Evolutionary conservation across 1,139 yeast species (phyloP).

Genomic region (Hemisphaericaspora xylanilytica): DNA sequence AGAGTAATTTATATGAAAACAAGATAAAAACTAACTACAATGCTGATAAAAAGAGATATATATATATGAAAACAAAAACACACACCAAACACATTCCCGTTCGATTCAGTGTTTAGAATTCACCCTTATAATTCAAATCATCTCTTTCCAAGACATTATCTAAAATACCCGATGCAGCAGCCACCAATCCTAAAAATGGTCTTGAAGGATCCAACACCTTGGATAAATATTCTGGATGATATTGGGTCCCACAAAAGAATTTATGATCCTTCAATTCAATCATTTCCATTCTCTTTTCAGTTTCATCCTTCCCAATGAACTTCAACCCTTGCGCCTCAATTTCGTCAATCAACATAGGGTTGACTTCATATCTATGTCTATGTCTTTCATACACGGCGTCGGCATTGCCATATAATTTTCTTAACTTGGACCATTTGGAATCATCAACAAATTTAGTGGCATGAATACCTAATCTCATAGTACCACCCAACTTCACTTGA

Average conservation of each 20-base stretch:
- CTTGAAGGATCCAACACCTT: slow-evolving; percentile 95
- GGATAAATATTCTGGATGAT: slow-evolving; percentile 96
- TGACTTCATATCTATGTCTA: slow-evolving; percentile 97
- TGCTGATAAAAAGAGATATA: too few relatives aligned
- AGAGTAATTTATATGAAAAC: too few relatives aligned
- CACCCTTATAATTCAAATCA: slow-evolving; percentile 47
- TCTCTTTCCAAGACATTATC: slow-evolving; percentile 54
- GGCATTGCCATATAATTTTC: slow-evolving; percentile 76
- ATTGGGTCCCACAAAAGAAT: slow-evolving; percentile 92
- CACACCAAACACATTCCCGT: neutral
- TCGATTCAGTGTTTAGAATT: slow-evolving; percentile 25
- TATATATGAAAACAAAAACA: too few relatives aligned
- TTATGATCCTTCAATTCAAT: slow-evolving; percentile 80
- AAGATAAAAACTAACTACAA: too few relatives aligned
- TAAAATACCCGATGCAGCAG: slow-evolving; percentile 82
- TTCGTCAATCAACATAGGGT: slow-evolving; percentile 70
- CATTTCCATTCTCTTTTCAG: slow-evolving; percentile 89
- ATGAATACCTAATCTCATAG: slow-evolving; percentile 97
- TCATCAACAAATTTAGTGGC: slow-evolving; percentile 76
- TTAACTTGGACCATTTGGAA: slow-evolving; percentile 69
- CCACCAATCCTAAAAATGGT: slow-evolving; percentile 94
- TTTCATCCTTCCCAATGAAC: slow-evolving; percentile 92
- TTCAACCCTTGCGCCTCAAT: slow-evolving; percentile 78
- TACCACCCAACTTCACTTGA: slow-evolving; percentile 94
- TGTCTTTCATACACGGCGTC: slow-evolving; percentile 85